Evolutionary conservation across 1,284 basidiomycete genomes (phyloP), one percentile per base, ranked within the genome.

Genomic region (Xerocomus amazonicus): DNA sequence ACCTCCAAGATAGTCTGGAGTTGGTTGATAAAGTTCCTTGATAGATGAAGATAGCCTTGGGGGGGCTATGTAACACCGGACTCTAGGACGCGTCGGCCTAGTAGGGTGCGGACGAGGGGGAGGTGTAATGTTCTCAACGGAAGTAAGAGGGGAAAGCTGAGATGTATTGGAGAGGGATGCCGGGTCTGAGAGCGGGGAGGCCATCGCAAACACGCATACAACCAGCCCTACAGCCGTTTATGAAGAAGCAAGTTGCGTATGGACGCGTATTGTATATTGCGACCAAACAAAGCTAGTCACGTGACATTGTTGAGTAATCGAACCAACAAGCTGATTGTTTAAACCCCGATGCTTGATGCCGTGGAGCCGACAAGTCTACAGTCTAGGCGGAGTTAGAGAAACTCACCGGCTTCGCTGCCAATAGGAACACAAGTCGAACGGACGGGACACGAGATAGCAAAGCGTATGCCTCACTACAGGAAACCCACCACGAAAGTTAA

Each of bases 381-480:
- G 19, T 26, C 10, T 23, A 10, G 9, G 19, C 37, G 19, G 37
- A 38, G 19, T 27, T 38, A 3, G 14, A 38, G 16, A 35, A 23
- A 23, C 19, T 4, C 19, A n/a, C 12, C 19, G 3, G 23, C 1
- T 17, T 13, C 23, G 19, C 36, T 14, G 6, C 12, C 23, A 9
- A 55, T 74, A 74, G 13, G 81, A 86, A 66, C 78, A 70, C 78
- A 70, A 54, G 70, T 63, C 32, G 75, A 80, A 42, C 85, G 87
- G 59, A 42, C 85, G 87, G 59, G 79, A 79, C 57, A 74, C 80
- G 50, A 83, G 14, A 29, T 87, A 57, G 75, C 73, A 54, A 84
- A 87, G 52, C 81, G 78, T 60, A 80, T 78, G 23, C 81, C 84
- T 35, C 80, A 81, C 27, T 72, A 80, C 27, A 73, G 80, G 52